Base-by-base conservation (phyloP, 2,329 filamentous ascomycete species). In the Trichoderma cornu-damae region DNA sequence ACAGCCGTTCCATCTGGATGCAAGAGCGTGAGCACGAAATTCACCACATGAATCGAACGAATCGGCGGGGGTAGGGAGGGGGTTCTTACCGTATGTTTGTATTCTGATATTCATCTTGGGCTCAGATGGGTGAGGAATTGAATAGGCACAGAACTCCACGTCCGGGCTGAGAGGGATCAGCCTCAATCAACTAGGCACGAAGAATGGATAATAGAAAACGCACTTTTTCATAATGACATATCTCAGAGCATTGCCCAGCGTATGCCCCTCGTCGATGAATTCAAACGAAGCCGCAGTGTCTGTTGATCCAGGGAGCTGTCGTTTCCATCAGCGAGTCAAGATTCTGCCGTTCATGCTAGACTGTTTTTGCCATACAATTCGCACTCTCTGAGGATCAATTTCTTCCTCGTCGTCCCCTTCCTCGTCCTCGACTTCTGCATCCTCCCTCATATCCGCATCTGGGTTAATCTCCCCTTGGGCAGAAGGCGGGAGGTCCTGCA, bases 221-320 rank as follows among this genome's bases (percentile, higher is more conserved):
- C 77, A 96, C 93, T 99, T 99, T 76, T 97, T 97, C 89, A 96
- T 96, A 67, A 99, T 95, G 62, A 96, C 88, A 70, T 92, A 97
- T 68, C 94, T 83, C 65, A 99, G 76, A 8, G 92, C 90, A 73
- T 99, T 99, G 26, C 94, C 94, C 52, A 99, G 78, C 0, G 94
- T 99, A 73, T 99, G 94, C 42, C 95, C 91, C 76, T 99, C 94
- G 44, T 90, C 86, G 60, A 89, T 84, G 67, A 99, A 96, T 70
- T 97, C 90, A 70, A 97, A 99, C 14, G 91, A 96, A 28, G 94
- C 94, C 4, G 92, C 92, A 7, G 88, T 93, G 49, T 93, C 88
- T 74, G 82, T 88, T 56, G 89, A 89, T 47, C 92, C 92, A 34
- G 90, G 88, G 26, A 96, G 78, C 93, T 96, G 59, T 24, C n/a